Conservation (phyloP, 352 stramenopile species). For the Phytophthora cryptogea region DNA sequence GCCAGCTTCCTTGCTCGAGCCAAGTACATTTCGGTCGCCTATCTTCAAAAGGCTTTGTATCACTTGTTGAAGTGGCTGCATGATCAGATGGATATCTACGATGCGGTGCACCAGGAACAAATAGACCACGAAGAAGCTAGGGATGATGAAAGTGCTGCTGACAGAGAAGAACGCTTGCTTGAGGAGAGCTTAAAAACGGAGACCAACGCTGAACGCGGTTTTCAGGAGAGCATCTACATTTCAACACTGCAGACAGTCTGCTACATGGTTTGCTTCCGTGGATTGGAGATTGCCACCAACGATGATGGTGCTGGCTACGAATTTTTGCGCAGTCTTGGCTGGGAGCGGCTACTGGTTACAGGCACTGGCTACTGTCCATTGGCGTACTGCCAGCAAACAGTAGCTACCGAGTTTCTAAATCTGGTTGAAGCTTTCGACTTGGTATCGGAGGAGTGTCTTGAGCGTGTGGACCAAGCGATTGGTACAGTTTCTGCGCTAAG, state of each 20-base stretch:
- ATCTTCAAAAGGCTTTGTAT: slow-evolving; percentile 93
- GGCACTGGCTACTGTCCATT: slow-evolving; percentile 62
- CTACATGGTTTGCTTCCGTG: slow-evolving; percentile 98
- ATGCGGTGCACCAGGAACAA: slow-evolving; percentile 44
- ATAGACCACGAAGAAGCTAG: slow-evolving; percentile 9
- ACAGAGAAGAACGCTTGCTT: slow-evolving; percentile 32
- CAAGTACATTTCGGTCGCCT: slow-evolving; percentile 93
- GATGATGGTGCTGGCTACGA: slow-evolving; percentile 67
- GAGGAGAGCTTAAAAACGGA: slow-evolving; percentile 39
- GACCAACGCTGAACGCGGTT: slow-evolving; percentile 23
- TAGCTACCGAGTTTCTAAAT: slow-evolving; percentile 85
- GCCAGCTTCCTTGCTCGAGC: slow-evolving; percentile 96
- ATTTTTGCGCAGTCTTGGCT: slow-evolving; percentile 82
- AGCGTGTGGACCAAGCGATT: slow-evolving; percentile 75
- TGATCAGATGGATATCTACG: slow-evolving; percentile 92
- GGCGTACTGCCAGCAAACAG: slow-evolving; percentile 78
- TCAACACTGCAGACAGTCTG: slow-evolving; percentile 94
- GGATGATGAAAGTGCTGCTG: slow-evolving; percentile 19
- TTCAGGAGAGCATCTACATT: slow-evolving; percentile 80
- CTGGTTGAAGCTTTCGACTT: slow-evolving; percentile 80
- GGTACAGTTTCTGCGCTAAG: slow-evolving; percentile 44
- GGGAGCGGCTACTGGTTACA: slow-evolving; percentile 75
- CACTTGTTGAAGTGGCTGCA: slow-evolving; percentile 95
- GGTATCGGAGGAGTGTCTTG: slow-evolving; percentile 76
- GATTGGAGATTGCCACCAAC: slow-evolving; percentile 81